These are phyloP conservation scores for Pleurotus eryngii DNA, from an alignment of 768 basidiomycete genomes.

Conservation along the genomic window DNA sequence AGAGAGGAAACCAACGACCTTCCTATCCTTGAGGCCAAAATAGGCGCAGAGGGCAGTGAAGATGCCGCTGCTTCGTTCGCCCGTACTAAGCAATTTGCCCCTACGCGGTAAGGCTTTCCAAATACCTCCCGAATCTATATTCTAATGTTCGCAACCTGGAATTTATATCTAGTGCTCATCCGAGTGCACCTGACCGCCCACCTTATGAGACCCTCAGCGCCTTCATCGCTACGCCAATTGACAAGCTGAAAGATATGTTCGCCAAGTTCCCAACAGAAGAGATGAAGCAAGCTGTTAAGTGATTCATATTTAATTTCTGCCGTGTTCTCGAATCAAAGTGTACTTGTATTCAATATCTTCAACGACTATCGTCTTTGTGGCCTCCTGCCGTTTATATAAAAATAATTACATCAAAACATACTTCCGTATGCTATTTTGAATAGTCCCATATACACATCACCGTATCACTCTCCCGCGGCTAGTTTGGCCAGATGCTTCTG, in stretches of 20 bases:
- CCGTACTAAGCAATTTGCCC: conserved; percentile 59
- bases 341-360: too few species aligned
- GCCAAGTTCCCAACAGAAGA: conserved; percentile 52
- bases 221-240: conserved; percentile 52
- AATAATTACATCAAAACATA: too few species aligned
- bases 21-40: conserved; percentile 45
- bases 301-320: not conserved
- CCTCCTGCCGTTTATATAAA: too few species aligned
- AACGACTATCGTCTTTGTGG: too few species aligned
- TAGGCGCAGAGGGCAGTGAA: conserved; percentile 41
- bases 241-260: conserved; percentile 58
- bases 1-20: conserved; percentile 58
- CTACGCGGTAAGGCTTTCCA: conserved; percentile 44
- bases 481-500: too few species aligned
- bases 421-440: too few species aligned
- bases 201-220: conserved; percentile 59
- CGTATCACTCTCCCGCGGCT: too few species aligned
- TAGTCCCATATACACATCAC: too few species aligned
- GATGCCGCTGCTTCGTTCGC: conserved; percentile 46
- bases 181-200: conserved; percentile 50
- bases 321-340: not conserved
- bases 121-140: not conserved
- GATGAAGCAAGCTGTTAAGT: conserved; percentile 32
- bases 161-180: conserved; percentile 47
- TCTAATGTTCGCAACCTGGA: not conserved